Base-by-base conservation (phyloP, 441 rosid species). In the Croton laevigatus region DNA sequence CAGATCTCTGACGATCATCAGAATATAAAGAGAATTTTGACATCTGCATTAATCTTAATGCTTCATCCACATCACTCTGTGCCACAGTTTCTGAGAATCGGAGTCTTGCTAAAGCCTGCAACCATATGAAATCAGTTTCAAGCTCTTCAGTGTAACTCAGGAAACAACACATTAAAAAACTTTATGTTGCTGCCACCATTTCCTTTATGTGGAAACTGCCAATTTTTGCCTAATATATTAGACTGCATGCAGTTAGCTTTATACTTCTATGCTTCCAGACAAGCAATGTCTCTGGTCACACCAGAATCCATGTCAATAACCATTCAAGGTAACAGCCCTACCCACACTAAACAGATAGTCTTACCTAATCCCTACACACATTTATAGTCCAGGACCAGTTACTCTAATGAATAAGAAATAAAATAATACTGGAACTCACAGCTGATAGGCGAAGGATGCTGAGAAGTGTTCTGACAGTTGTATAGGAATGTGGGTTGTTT, bases 11-110 rank as follows among this genome's bases (percentile, higher is more conserved):
- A 58, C 98, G 84, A 64, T 96, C 99, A 76, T 96, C 98, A 3
- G 97, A 85, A 79, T 96, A 96, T 83, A 96, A 58, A n/a, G 99
- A 93, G 86, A 93, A 91, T 61, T 96, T 96, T 23, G 99, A 96
- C 99, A 96, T 96, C 80, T 96, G 99, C 97, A 93, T 96, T 68
- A 91, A 79, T 76, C 99, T 57, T 19, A 96, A 89, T 57, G 99
- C 98, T 76, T 96, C 99, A 71, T 96, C 98, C 74, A 96, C 97
- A 69, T 96, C 98, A 74, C 98, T 96, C 80, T 96, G 99, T 49
- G 97, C 96, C 76, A 96, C 98, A 60, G 88, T 81, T 78, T 89
- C 98, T 23, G 99, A 93, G 81, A 96, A 93, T 59, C 98, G 87
- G 52, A 96, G 90, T 82, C 99, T 88, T 75, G 99, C 96, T 72